Evolutionary conservation across 2,329 filamentous ascomycete species (phyloP).

Genomic region (Clarireedia homoeocarpa): DNA sequence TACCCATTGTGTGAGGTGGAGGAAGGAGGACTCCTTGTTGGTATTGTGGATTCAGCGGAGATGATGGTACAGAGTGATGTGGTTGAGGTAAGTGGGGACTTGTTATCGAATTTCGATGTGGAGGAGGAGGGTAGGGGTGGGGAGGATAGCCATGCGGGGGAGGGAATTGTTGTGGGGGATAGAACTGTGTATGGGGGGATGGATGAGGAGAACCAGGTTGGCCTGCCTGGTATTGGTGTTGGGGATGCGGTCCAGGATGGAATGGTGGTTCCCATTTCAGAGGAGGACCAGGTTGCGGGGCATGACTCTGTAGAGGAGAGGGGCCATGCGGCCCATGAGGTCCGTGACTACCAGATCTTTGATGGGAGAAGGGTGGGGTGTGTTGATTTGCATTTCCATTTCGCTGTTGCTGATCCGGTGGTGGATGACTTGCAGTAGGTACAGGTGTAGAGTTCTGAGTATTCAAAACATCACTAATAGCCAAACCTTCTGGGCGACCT

Average conservation of each 20-base stretch:
- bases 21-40: constrained; percentile 20
- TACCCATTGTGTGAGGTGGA: constrained; percentile 18
- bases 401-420: constrained; percentile 9
- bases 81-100: constrained; percentile 23
- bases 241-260: constrained; percentile 12
- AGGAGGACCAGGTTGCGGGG: constrained; percentile 7
- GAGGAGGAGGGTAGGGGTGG: constrained; percentile 12
- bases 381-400: constrained; percentile 9
- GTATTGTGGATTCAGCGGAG: constrained; percentile 22
- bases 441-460: constrained; percentile 14
- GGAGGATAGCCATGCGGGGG: constrained; percentile 10
- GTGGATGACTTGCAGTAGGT: constrained; percentile 8
- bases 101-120: constrained; percentile 20
- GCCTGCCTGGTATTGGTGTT: constrained; percentile 10
- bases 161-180: constrained; percentile 9
- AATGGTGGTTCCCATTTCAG: constrained; percentile 26
- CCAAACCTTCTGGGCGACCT: constrained; percentile 19
- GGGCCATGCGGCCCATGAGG: constrained; percentile 15
- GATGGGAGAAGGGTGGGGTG: constrained; percentile 10
- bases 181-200: constrained; percentile 7
- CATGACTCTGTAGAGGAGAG: constrained; percentile 23
- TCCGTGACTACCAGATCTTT: constrained; percentile 18
- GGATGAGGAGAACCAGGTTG: constrained; percentile 10
- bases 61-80: constrained; percentile 26
- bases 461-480: constrained; percentile 24